Base-by-base conservation (phyloP, 208 protist genomes). In the Phytomonas sp. region DNA sequence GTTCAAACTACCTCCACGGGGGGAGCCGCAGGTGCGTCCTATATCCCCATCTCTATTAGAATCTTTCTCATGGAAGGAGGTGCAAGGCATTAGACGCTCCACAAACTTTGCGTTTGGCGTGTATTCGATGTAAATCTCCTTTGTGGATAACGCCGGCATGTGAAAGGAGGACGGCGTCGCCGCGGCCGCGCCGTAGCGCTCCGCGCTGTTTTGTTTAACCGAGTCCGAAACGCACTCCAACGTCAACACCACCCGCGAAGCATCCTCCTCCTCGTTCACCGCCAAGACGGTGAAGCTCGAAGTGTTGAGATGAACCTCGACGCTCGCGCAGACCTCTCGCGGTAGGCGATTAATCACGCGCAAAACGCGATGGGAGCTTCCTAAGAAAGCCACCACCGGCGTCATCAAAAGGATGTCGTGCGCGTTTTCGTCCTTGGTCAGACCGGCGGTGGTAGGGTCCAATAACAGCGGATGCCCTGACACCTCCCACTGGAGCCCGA, bases 401-500 rank as follows among this genome's bases (percentile, higher is more conserved):
- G 92, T 89, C 89, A 97, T 94, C 42, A 90, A 66, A 36, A 97
- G 81, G 70, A 89, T 73, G n/a, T 88, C 79, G 65, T 86, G 80
- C 0, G 82, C 79, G 16, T 86, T 79, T 23, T 66, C 76, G 29
- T 75, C 79, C 37, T 79, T 79, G 29, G 82, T 88, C 29, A 91
- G 72, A 0, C 91, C 91, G 0, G 88, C 88, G 49, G 88, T 96
- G 45, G 79, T 86, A 16, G 81, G 70, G 70, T 96, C 91, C 11
- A 93, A 77, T 49, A 96, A 70, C 49, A 96, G 71, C 16, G 91
- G 87, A 66, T 87, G 91, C 45, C 91, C 91, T 56, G 70, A 75
- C 37, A 96, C 84, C 70, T 87, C 81, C 32, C 79, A 76, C 7
- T 70, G 70, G 1, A 96, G 62, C 14, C 85, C 84, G 12, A 96